Base-by-base conservation (phyloP, 2,329 filamentous ascomycete species). In the Rhynchosporium graminicola region DNA sequence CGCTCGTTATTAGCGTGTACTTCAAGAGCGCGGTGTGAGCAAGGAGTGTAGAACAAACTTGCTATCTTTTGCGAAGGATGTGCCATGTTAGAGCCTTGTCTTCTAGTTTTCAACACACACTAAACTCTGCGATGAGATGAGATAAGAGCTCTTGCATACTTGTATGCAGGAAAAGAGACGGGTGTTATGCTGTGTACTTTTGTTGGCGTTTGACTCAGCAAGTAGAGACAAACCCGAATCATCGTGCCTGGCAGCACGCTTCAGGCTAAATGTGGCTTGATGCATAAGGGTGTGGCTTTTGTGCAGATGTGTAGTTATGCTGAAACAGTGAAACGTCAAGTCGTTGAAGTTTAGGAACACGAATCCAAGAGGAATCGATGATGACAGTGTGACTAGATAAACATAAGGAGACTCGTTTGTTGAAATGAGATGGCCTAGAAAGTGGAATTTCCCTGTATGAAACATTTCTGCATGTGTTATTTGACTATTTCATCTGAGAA, bases 221-320 rank as follows among this genome's bases (percentile, higher is more conserved):
- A 36, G 33, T 6, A 36, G 33, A 36, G 9, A 36, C 33, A 6
- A 36, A 5, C 33, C 28, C 3, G 28, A 40, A 4, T 29, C n/a
- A 20, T 46, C 43, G 43, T 10, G 43, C 43, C 43, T 54, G n/a
- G 20, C 36, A 20, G 2, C n/a, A 15, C 51, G 51, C 50, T 54
- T 54, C 51, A 54, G 51, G 51, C 51, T 54, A 54, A 54, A 54
- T 7, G 10, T 54, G 51, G 51, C 20, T 42, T 4, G 40, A 54
- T 54, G 51, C 51, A 10, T 26, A 28, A 38, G 33, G 36, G 38
- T 1, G 13, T 15, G 8, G 10, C 3, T 42, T 54, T 54, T 46
- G 13, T 4, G n/a, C 3, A n/a, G 13, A 10, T n/a, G 33, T n/a
- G 51, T 38, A 33, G 50, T 33, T 29, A 36, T 28, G 9, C 51